These are phyloP conservation scores for Tilletia setariae DNA, from an alignment of 1,284 basidiomycete genomes.

Conservation along the genomic window DNA sequence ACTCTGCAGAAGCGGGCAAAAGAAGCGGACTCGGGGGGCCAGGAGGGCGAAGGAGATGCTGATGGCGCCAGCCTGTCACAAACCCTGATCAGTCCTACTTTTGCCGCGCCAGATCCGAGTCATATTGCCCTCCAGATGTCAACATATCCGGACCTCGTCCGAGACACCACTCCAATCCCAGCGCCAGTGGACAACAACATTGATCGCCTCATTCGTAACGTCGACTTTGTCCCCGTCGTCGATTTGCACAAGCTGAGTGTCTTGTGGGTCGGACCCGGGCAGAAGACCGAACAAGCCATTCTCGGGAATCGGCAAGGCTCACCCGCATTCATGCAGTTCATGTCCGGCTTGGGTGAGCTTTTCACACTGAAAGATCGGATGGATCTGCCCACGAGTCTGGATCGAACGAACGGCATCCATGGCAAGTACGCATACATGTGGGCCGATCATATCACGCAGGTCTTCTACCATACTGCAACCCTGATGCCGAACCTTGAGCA, in stretches of 20 bases:
- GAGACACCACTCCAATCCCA: conserved; percentile 54
- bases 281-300: conserved; percentile 79
- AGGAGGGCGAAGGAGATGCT: background rate
- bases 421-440: conserved; percentile 71
- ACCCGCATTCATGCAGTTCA: conserved; percentile 86
- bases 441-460: conserved; percentile 96
- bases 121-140: conserved; percentile 85
- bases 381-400: conserved; percentile 89
- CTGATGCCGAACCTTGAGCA: conserved; percentile 74
- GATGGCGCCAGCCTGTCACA: background rate
- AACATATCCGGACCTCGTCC: conserved; percentile 46
- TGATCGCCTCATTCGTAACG: conserved; percentile 66
- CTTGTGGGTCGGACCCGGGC: conserved; percentile 89
- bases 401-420: conserved; percentile 71
- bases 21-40: background rate
- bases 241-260: conserved; percentile 97
- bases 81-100: background rate
- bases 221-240: conserved; percentile 88
- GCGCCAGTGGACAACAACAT: conserved; percentile 61
- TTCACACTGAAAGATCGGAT: conserved; percentile 75
- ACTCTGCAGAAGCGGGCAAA: background rate
- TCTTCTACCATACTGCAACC: conserved; percentile 92
- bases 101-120: conserved; percentile 63
- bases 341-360: conserved; percentile 81
- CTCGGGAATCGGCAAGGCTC: conserved; percentile 88